A percentile compares a stretch with the other conserved stretches of the same genome.
Conservation (phyloP, 2,329 filamentous ascomycete genomes). For the Ophiostoma angusticollis region DNA sequence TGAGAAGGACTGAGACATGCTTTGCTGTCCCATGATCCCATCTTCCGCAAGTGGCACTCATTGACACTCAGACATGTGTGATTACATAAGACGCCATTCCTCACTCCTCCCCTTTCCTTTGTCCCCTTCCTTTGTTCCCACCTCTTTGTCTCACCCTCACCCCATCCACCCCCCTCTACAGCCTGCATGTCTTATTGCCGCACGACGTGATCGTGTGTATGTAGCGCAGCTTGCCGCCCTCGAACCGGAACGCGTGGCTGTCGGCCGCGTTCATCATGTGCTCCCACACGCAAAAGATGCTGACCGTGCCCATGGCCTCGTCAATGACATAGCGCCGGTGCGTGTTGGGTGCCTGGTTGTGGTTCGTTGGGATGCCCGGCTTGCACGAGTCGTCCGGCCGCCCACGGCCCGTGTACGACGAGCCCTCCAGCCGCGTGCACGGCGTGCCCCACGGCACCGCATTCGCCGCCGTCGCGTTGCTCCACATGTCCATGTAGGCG, state of each 20-base stretch:
- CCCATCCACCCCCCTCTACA: background rate
- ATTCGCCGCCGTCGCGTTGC: slow-evolving; percentile 17
- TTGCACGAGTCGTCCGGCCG: slow-evolving; percentile 16
- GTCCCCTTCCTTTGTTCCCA: background rate
- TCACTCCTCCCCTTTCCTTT: background rate
- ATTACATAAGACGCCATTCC: too few species aligned
- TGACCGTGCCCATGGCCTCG: slow-evolving; percentile 16
- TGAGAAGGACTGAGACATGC: too few species aligned
- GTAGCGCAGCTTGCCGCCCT: slow-evolving; percentile 10
- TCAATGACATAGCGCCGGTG: slow-evolving; percentile 19
- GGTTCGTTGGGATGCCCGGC: slow-evolving; percentile 16
- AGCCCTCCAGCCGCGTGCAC: slow-evolving; percentile 21
- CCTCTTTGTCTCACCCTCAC: background rate
- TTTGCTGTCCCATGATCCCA: too few species aligned
- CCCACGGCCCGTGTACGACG: slow-evolving; percentile 15
- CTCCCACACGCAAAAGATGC: slow-evolving; percentile 14
- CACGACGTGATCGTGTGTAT: slow-evolving; percentile 12
- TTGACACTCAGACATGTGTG: too few species aligned
- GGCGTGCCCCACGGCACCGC: slow-evolving; percentile 24
- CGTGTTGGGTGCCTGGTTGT: slow-evolving; percentile 15
- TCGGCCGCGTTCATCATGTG: slow-evolving; percentile 12
- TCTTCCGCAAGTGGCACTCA: too few species aligned
- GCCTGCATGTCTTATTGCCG: slow-evolving; percentile 5
- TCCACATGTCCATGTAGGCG: slow-evolving; percentile 24
- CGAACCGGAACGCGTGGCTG: slow-evolving; percentile 10